Evolutionary conservation across 2,329 filamentous ascomycete genomes (phyloP), one percentile per base, ranked within the genome.

Genomic region (Calonectria leucothoes): DNA sequence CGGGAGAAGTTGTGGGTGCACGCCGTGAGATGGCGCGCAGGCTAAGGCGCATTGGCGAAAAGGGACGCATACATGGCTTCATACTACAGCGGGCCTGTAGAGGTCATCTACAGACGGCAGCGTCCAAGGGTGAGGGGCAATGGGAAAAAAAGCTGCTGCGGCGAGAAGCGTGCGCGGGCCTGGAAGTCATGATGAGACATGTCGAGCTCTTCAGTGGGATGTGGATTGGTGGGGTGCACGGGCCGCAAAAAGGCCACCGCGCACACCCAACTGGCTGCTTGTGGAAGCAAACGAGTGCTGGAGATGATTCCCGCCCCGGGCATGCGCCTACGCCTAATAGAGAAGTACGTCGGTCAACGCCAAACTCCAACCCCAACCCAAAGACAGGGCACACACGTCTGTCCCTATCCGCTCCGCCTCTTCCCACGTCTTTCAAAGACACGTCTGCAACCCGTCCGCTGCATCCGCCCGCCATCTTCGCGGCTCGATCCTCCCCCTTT

Each of bases 171-270:
- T 23, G 6, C 12, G 15, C 20, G 31, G 49, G 23, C 74, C 70
- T 77, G 57, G 77, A 79, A 79, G 78, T 80, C 78, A 80, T 80
- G 78, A 80, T 78, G 73, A 75, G 71, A 51, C 52, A 64, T 69
- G 66, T 67, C 45, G 57, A 78, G 75, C 74, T 77, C 72, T 76
- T 67, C 74, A 78, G 69, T 77, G 74, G 75, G 48, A 59, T 63
- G 59, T 31, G 57, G 48, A 48, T 27, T n/a, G 20, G 33, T 7
- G 20, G 59, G 12, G 42, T 49, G 79, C 79, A 80, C 79, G 78
- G 79, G 61, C 77, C 79, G 74, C 10, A 10, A 48, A 15, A 31
- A 10, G 66, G 35, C 31, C 70, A 59, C 35, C 66, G 55, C 74
- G 25, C 52, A 45, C 33, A 61, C 33, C 37, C 51, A 67, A 61